These are phyloP conservation scores for Astragalus glycyphyllos DNA, from an alignment of 306 rosid genomes.

Conservation along the genomic window DNA sequence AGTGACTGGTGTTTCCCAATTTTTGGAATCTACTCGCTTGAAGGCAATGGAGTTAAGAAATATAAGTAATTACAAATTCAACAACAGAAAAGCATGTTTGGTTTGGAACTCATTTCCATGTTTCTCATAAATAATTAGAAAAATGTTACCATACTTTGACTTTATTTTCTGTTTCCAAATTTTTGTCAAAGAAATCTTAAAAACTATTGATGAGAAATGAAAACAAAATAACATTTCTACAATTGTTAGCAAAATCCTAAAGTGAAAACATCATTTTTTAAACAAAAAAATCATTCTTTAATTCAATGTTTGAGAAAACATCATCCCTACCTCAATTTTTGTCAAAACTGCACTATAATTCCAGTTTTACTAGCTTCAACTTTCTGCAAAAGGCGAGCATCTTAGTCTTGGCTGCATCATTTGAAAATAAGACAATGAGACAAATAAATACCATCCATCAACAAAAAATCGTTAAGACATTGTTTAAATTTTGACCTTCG, in stretches of 20 bases:
- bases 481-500: conserved; percentile 57
- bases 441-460: conserved; percentile 24
- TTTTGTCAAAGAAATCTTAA: neutral
- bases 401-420: conserved; percentile 56
- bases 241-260: neutral
- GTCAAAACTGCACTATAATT: conserved; percentile 20
- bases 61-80: neutral
- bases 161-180: neutral
- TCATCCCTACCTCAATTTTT: conserved; percentile 30
- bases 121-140: neutral
- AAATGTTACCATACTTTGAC: neutral
- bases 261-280: neutral
- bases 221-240: neutral
- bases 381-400: conserved; percentile 28
- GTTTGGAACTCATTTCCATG: conserved; percentile 6
- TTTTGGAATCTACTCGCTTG: conserved; percentile 14
- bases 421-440: conserved; percentile 37
- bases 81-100: neutral
- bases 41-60: neutral
- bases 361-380: conserved; percentile 32
- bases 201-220: neutral
- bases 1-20: conserved; percentile 12
- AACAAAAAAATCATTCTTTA: neutral
- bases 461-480: conserved; percentile 24
- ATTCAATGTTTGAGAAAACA: conserved; percentile 24